Percentiles rank a stretch among this genome's conserved stretches.
phyloP scores from a whole-genome alignment of 2,329 filamentous ascomycete genomes.

The Epichloe bromicola region DNA sequence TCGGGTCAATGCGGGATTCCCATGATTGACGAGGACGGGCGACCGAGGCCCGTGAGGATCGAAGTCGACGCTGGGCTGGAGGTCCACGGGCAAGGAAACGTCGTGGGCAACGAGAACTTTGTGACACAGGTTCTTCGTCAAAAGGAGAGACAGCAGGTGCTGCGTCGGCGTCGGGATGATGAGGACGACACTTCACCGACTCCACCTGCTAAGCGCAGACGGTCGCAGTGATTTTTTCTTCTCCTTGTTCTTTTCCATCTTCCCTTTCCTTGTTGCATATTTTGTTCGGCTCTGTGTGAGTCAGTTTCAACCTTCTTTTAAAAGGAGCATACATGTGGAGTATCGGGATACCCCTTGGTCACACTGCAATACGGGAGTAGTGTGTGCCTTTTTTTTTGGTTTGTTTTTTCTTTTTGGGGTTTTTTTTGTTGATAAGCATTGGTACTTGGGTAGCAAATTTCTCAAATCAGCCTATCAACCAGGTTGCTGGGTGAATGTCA shows the following conservation, averaged over 20 bases:
- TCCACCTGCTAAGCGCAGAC: not conserved
- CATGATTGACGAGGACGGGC: constrained; percentile 33
- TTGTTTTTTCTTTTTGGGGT: not conserved
- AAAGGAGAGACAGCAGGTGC: not conserved
- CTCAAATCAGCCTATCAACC: too few species aligned
- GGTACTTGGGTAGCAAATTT: too few species aligned
- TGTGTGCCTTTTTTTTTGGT: not conserved
- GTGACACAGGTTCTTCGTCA: constrained; percentile 15
- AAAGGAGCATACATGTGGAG: not conserved
- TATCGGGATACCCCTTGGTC: not conserved
- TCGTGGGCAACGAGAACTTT: constrained; percentile 24
- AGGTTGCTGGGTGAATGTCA: too few species aligned
- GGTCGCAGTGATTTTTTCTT: not conserved
- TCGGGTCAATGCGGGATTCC: constrained; percentile 26
- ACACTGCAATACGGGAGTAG: not conserved
- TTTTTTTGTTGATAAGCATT: not conserved
- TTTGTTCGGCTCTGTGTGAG: not conserved
- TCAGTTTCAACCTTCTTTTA: not conserved
- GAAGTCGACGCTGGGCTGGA: constrained; percentile 32
- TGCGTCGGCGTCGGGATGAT: constrained; percentile 11
- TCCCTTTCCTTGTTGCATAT: not conserved
- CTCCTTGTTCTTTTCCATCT: not conserved
- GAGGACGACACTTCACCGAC: constrained; percentile 3
- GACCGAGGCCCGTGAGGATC: constrained; percentile 27
- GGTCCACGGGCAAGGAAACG: constrained; percentile 30